Evolutionary conservation across 2,329 filamentous ascomycete species (phyloP), one percentile per base, ranked within the genome.

Genomic region (Cadophora sp.): DNA sequence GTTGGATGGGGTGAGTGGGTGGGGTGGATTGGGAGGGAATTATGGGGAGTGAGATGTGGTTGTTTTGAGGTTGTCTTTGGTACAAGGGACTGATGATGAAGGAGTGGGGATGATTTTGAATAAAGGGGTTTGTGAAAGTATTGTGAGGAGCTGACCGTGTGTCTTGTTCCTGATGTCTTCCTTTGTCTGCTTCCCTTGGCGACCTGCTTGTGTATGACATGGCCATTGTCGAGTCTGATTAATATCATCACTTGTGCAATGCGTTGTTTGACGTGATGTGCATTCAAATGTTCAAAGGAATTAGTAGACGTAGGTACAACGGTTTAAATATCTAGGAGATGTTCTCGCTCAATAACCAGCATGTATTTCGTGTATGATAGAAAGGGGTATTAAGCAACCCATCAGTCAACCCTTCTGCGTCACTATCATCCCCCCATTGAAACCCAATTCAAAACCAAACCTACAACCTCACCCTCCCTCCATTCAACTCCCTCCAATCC

Each of bases 401-500:
- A 22, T 48, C 43, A 48, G 22, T 12, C 43, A 22, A n/a, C 19
- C 19, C 19, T 11, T 22, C 43, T 8, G 43, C 19, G 43, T 14
- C 43, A 6, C 19, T 48, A n/a, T 16, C 12, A 43, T 48, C 43
- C 19, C 22, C 19, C 6, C 34, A 27, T 29, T 11, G 37, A 12
- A n/a, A 29, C 3, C 22, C 40, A 48, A 46, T 9, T n/a, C 22
- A 50, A 27, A n/a, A n/a, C 12, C 53, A 31, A 29, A 64, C 7
- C 67, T 68, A 77, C 43, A 77, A 64, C 62, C 68, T 95, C 24
- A 92, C 90, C 69, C 84, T 84, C 0, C 93, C 93, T 0, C 81
- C 87, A 46, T 85, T 85, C 71, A 97, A 77, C 66, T 82, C 83
- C 46, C 85, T 81, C 93, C 93, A 97, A 55, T 97, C 91, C 66